Percentiles rank a stretch among this genome's conserved stretches.
phyloP scores from a whole-genome alignment of 2,329 filamentous ascomycete genomes.

The Penicillium sp. region DNA sequence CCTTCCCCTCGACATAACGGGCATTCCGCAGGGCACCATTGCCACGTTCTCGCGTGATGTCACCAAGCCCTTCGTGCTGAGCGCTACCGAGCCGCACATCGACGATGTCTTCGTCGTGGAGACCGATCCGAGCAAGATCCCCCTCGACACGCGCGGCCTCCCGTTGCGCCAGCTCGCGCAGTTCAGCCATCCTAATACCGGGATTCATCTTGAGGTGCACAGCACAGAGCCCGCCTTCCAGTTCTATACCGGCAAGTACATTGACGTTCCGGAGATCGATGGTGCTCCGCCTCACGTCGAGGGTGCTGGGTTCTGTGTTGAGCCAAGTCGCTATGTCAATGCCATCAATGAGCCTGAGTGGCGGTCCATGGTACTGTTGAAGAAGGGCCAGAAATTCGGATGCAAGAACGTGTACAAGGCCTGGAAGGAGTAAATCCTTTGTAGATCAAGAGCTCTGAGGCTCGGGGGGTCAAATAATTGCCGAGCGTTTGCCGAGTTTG shows the following conservation, averaged over 20 bases:
- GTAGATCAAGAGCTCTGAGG: no score
- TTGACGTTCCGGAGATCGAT: conserved; percentile 66
- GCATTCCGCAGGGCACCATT: conserved; percentile 71
- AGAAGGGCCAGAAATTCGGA: conserved; percentile 81
- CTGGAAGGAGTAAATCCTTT: conserved; percentile 58
- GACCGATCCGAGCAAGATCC: conserved; percentile 56
- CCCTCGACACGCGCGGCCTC: conserved; percentile 63
- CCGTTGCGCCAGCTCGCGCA: conserved; percentile 66
- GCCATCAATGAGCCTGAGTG: conserved; percentile 78
- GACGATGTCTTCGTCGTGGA: conserved; percentile 89
- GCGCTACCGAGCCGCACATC: conserved; percentile 68
- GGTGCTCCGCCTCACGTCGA: conserved; percentile 61
- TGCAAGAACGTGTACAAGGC: conserved; percentile 77
- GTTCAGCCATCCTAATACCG: conserved; percentile 69
- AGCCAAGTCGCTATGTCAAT: conserved; percentile 88
- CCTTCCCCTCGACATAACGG: conserved; percentile 68
- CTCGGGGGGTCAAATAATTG: no score
- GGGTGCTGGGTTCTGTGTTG: conserved; percentile 82
- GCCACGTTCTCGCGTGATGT: conserved; percentile 61
- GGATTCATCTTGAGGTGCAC: conserved; percentile 77
- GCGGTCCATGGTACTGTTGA: conserved; percentile 73
- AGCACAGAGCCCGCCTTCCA: conserved; percentile 96
- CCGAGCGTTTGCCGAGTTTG: conserved; percentile 4
- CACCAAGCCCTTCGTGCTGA: conserved; percentile 67
- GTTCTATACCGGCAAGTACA: conserved; percentile 88